A percentile compares a stretch with the other conserved stretches of the same genome.
phyloP scores from a whole-genome alignment of 306 rosid genomes.

The Citrullus colocynthis region DNA sequence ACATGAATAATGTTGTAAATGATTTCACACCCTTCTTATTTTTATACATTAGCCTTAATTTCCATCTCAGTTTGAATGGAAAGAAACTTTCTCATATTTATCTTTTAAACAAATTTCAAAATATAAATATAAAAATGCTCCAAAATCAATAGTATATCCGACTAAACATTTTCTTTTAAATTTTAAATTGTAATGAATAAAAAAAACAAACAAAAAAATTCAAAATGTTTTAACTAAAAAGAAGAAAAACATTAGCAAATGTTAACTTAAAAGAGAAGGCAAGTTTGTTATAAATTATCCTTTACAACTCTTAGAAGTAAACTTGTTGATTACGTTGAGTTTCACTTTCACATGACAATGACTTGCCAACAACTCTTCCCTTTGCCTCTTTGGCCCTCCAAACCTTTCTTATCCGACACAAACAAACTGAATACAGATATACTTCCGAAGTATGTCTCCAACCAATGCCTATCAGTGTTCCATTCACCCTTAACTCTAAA shows the following conservation, averaged over 20 bases:
- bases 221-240: too few relatives aligned
- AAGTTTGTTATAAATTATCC: neutral
- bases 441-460: neutral
- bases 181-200: too few relatives aligned
- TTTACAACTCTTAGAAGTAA: neutral
- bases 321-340: neutral
- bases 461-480: neutral
- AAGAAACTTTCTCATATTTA: too few relatives aligned
- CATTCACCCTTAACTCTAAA: neutral
- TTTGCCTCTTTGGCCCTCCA: neutral
- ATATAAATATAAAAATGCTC: too few relatives aligned
- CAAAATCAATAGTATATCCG: too few relatives aligned
- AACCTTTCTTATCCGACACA: neutral
- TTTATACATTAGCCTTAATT: too few relatives aligned
- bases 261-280: neutral
- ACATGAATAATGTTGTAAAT: too few relatives aligned
- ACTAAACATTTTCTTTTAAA: too few relatives aligned
- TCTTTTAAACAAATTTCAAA: too few relatives aligned
- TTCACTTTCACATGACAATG: neutral
- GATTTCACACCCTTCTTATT: too few relatives aligned
- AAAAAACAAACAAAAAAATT: too few relatives aligned
- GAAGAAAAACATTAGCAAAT: neutral
- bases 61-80: too few relatives aligned
- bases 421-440: neutral
- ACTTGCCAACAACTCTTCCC: neutral